Evolutionary conservation across 2,329 filamentous ascomycete genomes (phyloP).

Genomic region (Apiospora malaysiana): DNA sequence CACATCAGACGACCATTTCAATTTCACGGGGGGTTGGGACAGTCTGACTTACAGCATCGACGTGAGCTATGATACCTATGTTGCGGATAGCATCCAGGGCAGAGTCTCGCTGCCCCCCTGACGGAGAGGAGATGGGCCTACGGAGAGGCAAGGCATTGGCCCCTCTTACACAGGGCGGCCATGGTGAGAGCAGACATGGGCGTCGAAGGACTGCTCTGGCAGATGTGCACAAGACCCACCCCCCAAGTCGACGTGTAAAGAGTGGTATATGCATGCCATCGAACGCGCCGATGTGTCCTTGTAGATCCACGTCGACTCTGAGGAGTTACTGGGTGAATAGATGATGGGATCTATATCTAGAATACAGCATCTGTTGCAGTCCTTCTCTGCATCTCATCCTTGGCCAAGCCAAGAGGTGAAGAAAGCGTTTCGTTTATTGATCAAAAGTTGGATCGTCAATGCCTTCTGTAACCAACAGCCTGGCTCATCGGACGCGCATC

Average conservation of each 20-base stretch:
- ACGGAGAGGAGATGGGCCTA: constrained; percentile 29
- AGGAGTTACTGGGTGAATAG: background rate
- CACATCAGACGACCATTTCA: background rate
- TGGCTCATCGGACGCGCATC: background rate
- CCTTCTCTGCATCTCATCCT: background rate
- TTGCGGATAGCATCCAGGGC: constrained; percentile 76
- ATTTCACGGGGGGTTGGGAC: background rate
- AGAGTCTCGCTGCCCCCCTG: constrained; percentile 38
- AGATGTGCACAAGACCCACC: constrained; percentile 36
- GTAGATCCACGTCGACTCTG: background rate
- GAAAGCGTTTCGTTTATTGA: background rate
- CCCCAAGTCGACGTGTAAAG: constrained; percentile 17
- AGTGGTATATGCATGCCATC: constrained; percentile 13
- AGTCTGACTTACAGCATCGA: constrained; percentile 74
- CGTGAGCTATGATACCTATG: constrained; percentile 98
- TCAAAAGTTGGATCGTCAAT: background rate
- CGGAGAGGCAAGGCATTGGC: constrained; percentile 21
- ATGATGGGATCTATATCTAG: background rate
- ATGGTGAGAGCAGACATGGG: constrained; percentile 30
- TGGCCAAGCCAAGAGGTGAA: background rate
- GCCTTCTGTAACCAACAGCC: background rate
- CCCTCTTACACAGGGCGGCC: constrained; percentile 26
- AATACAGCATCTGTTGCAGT: background rate
- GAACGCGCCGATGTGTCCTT: background rate
- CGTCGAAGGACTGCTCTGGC: constrained; percentile 35